Base-by-base conservation (phyloP, 495 filamentous ascomycete species). In the Hypoxylon perforatum region DNA sequence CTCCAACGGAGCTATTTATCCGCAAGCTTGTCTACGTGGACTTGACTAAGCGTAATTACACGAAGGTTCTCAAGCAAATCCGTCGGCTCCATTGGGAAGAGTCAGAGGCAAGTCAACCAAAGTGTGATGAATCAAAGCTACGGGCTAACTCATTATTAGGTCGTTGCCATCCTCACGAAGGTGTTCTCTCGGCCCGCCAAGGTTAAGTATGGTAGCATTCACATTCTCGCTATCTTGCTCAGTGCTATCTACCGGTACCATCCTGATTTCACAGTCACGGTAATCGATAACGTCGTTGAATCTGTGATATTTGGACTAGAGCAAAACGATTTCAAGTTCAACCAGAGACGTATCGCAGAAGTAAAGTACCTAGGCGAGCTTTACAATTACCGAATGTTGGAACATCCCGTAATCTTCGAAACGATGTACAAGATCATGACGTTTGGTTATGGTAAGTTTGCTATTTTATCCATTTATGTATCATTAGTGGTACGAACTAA, bases 71-170 rank as follows among this genome's bases (percentile, higher is more conserved):
- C 25, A 96, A 96, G 74, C 91, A 97, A 65, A 89, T 99, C 54
- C 90, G 95, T 41, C 94, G 96, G 65, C 86, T 99, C 17, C 94
- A 99, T 70, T 99, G 95, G 95, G 96, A 98, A 74, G 93, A 98
- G 71, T 81, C 82, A 45, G 92, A 97, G 75, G 91, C 91, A 79
- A n/a, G 21, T 61, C 23, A 30, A 44, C 1, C 23, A 0, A 41
- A 22, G 12, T 10, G 17, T 15, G 7, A 9, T 19, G 17, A 14
- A 19, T 25, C 17, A 3, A 14, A 41, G 17, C 0, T 22, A 2
- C 15, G 28, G 19, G 14, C 63, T 70, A 57, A 70, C 45, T 44
- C 57, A 25, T 67, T n/a, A 39, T 28, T 36, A 87, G 86, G 89
- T 97, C 46, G 91, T 96, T 17, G 82, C 84, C 35, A 90, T 96